Base-by-base conservation (phyloP, 805 yeast species). In the Maudiozyma pseudohumilis region DNA sequence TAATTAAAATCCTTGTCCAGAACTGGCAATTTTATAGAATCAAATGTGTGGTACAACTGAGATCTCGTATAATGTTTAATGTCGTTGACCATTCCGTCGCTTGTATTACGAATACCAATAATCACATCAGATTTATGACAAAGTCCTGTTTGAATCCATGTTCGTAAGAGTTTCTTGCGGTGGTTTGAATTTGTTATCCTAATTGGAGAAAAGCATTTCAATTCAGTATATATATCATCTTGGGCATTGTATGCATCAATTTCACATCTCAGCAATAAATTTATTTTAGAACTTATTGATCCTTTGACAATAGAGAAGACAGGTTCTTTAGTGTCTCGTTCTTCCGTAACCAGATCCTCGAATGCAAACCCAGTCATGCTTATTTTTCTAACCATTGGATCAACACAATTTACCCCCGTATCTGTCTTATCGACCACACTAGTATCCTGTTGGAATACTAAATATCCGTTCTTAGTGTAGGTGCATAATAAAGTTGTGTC, bases 91-190 rank as follows among this genome's bases (percentile, higher is more conserved):
- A 41, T 41, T 11, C 60, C 59, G 22, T 41, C 43, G 16, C 45
- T 45, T 1, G 54, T 40, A 29, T 49, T 47, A 41, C 62, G 45
- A 2, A 45, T 36, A 3, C 63, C 63, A n/a, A 59, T 39, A 5
- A 59, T 28, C 1, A 59, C 36, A 40, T 56, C 56, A 11, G 59
- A 52, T 2, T 41, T 28, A 1, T 61, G 60, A 1, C 50, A 30
- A 21, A 57, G 27, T 5, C 46, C 49, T 3, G 56, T 52, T 39
- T 59, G 63, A 16, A 59, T 22, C 62, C 61, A 59, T 21, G 60
- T 53, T 29, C 55, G 53, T 22, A 59, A 41, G 25, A 59, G 34
- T 43, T 59, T 59, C 15, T 45, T 43, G 22, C 60, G 43, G 37
- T 59, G 62, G 22, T 45, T 38, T 2, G 40, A 29, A 24, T 44